phyloP scores from a whole-genome alignment of 371 early-diverging fungal genomes.

The Syncephalis fuscata region DNA sequence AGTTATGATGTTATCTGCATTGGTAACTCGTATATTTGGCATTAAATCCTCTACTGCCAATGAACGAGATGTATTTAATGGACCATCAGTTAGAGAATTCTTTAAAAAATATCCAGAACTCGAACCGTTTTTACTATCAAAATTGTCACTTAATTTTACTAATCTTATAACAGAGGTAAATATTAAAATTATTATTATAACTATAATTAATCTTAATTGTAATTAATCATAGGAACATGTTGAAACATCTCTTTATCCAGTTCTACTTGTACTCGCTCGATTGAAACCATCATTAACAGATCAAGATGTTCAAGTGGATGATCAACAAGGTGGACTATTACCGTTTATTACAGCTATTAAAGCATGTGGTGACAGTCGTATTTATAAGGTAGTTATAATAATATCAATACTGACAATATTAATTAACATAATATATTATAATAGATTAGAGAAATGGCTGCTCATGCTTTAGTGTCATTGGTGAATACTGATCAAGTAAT shows the following conservation, averaged over 20 bases:
- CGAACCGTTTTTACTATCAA: constrained; percentile 52
- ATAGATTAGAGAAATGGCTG: constrained; percentile 73
- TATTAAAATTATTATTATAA: too few species aligned
- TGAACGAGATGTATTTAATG: constrained; percentile 56
- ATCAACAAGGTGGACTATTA: constrained; percentile 24
- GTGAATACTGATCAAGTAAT: constrained; percentile 19
- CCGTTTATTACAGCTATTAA: constrained; percentile 57
- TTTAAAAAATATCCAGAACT: constrained; percentile 72
- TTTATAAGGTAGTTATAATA: constrained; percentile 31
- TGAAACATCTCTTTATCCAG: constrained; percentile 37
- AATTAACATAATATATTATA: too few species aligned
- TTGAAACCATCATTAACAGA: constrained; percentile 51
- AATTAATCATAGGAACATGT: constrained; percentile 17
- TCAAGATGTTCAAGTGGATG: constrained; percentile 11
- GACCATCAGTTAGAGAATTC: constrained; percentile 77
- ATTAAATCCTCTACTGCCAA: constrained; percentile 46
- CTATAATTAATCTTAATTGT: constrained; percentile 13
- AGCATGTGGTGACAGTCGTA: constrained; percentile 50
- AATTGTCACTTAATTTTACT: constrained; percentile 9
- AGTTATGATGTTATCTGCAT: constrained; percentile 80
- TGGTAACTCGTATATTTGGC: constrained; percentile 72
- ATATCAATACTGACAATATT: background rate
- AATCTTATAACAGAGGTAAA: background rate
- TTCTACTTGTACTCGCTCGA: constrained; percentile 53
- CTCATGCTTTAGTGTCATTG: constrained; percentile 60